Conservation (phyloP, 768 basidiomycete species). For the Suillus plorans region DNA sequence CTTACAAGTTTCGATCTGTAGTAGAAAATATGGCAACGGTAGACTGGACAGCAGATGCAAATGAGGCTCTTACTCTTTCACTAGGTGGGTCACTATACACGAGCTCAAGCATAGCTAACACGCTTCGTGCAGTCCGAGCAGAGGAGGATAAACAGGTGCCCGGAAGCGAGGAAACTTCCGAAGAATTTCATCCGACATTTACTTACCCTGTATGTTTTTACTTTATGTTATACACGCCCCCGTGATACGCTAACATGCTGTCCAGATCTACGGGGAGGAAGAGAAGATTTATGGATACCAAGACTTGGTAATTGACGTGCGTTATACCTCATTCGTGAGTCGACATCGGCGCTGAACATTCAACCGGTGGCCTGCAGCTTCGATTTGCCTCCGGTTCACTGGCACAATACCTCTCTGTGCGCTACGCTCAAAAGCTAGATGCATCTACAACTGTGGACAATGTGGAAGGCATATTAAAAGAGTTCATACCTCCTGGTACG, state of each 20-base stretch:
- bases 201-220: conserved; percentile 79
- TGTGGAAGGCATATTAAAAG: conserved; percentile 71
- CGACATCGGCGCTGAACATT: conserved; percentile 4
- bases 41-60: conserved; percentile 81
- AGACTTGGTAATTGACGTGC: conserved; percentile 79
- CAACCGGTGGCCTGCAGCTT: conserved; percentile 45
- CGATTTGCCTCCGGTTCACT: conserved; percentile 88
- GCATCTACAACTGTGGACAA: conserved; percentile 79
- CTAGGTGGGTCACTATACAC: conserved; percentile 49
- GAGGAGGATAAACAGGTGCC: conserved; percentile 60
- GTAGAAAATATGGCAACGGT: conserved; percentile 19
- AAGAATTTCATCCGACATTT: conserved; percentile 81
- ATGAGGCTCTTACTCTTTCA: conserved; percentile 71
- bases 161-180: conserved; percentile 55
- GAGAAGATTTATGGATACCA: conserved; percentile 96
- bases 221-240: not conserved
- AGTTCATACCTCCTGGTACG: conserved; percentile 75
- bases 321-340: conserved; percentile 23
- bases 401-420: conserved; percentile 68
- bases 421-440: conserved; percentile 64
- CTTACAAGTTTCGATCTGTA: not conserved
- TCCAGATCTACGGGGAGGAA: conserved; percentile 90
- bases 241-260: not conserved
- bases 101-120: not conserved
- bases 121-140: conserved; percentile 57